phyloP scores from a whole-genome alignment of 257 asterid species.

The Solanum raphanifolium region DNA sequence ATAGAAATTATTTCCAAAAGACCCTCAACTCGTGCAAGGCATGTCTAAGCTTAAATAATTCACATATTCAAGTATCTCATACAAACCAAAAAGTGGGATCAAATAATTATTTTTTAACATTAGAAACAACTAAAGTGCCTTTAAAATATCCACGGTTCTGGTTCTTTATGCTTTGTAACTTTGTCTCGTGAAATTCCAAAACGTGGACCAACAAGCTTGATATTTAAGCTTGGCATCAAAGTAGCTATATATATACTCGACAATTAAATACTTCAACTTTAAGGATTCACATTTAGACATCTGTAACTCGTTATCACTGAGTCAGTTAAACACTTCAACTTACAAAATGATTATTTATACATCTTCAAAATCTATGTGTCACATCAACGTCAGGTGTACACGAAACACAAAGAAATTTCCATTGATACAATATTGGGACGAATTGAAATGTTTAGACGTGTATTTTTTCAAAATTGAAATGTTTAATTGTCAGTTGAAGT shows the following conservation, averaged over 20 bases:
- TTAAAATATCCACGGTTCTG: not conserved
- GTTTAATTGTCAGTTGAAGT: too few relatives aligned
- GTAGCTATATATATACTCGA: not conserved
- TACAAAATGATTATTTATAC: too few relatives aligned
- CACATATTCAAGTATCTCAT: not conserved
- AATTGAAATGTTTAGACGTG: not conserved
- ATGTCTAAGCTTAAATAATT: too few relatives aligned
- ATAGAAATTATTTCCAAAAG: too few relatives aligned
- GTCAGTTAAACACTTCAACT: not conserved
- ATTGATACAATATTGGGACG: not conserved
- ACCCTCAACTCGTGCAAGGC: too few relatives aligned
- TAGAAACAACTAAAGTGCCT: not conserved
- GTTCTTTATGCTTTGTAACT: not conserved
- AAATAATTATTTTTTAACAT: not conserved
- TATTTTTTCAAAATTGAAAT: not conserved
- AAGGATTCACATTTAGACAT: not conserved
- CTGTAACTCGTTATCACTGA: too few relatives aligned
- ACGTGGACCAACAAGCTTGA: slow-evolving; percentile 11
- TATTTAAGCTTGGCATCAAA: slow-evolving; percentile 28
- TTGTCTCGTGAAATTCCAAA: not conserved
- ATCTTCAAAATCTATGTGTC: not conserved
- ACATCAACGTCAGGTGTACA: not conserved
- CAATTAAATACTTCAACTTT: not conserved
- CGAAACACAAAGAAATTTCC: not conserved
- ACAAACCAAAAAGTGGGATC: not conserved